Conservation (phyloP, 352 stramenopile species). For the Phytophthora ramorum region DNA sequence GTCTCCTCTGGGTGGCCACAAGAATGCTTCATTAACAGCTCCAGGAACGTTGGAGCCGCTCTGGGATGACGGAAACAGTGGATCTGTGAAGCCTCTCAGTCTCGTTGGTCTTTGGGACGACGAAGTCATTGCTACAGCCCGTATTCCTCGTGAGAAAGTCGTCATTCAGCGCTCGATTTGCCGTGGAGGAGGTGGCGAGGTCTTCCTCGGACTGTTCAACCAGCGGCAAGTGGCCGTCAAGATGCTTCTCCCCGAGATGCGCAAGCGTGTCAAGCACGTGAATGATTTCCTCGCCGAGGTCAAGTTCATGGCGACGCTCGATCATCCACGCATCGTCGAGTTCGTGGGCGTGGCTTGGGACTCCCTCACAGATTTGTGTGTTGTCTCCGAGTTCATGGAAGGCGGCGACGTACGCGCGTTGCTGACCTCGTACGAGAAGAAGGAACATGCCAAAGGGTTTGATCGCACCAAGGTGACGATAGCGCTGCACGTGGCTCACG, state of each 20-base stretch:
- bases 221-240: slow-evolving; percentile 39
- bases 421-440: slow-evolving; percentile 18
- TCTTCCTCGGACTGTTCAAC: slow-evolving; percentile 34
- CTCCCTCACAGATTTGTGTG: slow-evolving; percentile 26
- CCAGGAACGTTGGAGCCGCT: slow-evolving; percentile 5
- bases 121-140: slow-evolving; percentile 33
- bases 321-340: slow-evolving; percentile 46
- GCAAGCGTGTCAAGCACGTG: slow-evolving; percentile 18
- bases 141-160: slow-evolving; percentile 38
- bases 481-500: slow-evolving; percentile 43
- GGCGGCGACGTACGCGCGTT: slow-evolving; percentile 36
- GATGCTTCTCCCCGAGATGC: slow-evolving; percentile 24
- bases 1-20: slow-evolving; percentile 11
- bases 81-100: slow-evolving; percentile 10
- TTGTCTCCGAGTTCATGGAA: slow-evolving; percentile 34
- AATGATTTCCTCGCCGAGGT: slow-evolving; percentile 35
- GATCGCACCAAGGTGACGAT: slow-evolving; percentile 49
- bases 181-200: slow-evolving; percentile 38
- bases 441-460: slow-evolving; percentile 27
- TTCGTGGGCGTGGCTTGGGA: slow-evolving; percentile 61
- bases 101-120: slow-evolving; percentile 35
- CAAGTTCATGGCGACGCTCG: slow-evolving; percentile 42
- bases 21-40: slow-evolving; percentile 1
- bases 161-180: slow-evolving; percentile 29
- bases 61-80: neutral